Conservation (phyloP, 441 rosid genomes). For the Aleurites moluccanus region DNA sequence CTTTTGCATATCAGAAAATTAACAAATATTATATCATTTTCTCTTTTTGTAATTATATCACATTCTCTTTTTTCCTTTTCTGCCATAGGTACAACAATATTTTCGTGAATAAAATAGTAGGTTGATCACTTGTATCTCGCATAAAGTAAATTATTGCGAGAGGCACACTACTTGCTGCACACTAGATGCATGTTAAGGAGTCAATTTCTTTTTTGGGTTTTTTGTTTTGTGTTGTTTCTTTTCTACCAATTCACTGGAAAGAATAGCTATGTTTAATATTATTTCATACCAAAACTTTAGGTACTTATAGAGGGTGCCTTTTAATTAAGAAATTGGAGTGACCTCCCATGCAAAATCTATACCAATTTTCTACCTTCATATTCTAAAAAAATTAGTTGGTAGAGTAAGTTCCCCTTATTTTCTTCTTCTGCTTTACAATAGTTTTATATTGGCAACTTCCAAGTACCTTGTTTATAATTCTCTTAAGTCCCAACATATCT, state of each 20-base stretch:
- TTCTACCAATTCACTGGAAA: neutral
- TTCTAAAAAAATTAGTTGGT: too few species aligned
- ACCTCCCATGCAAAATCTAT: neutral
- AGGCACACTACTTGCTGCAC: neutral
- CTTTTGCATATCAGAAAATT: neutral
- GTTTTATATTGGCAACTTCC: neutral
- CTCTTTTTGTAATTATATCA: too few species aligned
- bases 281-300: neutral
- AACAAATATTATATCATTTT: neutral
- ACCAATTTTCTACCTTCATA: neutral
- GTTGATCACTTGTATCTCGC: neutral
- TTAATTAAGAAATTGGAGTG: neutral
- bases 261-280: neutral
- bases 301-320: neutral
- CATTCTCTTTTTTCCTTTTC: too few species aligned
- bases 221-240: neutral
- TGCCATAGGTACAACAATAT: neutral
- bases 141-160: neutral
- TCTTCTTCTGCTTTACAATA: too few species aligned
- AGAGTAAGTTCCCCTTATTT: too few species aligned
- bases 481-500: neutral
- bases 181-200: neutral
- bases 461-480: neutral
- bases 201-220: too few species aligned
- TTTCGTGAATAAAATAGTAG: neutral